These are phyloP conservation scores for Effrenium voratum DNA, from an alignment of 73 alveolate genomes.

Conservation along the genomic window DNA sequence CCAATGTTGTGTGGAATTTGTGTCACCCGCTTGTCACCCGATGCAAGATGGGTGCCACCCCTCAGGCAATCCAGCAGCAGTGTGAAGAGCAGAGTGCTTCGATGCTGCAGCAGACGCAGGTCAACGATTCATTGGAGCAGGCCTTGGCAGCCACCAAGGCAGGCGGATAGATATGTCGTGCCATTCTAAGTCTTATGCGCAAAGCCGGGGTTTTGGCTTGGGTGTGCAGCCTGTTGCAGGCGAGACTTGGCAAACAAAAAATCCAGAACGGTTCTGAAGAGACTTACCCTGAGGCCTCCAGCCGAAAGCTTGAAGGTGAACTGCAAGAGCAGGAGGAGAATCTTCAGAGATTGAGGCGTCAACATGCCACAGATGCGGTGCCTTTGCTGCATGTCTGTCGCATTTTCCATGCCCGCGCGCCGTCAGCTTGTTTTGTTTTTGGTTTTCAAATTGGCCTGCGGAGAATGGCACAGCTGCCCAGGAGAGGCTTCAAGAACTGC, in stretches of 20 bases:
- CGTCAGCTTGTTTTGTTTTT: neutral
- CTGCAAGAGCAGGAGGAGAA: neutral
- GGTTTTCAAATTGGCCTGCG: neutral
- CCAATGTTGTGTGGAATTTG: too few relatives aligned
- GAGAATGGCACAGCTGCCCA: neutral
- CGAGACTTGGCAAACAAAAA: too few relatives aligned
- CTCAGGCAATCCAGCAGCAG: slow-evolving; percentile 37
- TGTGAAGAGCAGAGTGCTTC: slow-evolving; percentile 62
- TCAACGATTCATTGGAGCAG: slow-evolving; percentile 52
- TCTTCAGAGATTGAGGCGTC: neutral
- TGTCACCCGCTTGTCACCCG: too few relatives aligned
- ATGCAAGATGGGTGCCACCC: too few relatives aligned
- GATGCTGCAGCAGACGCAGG: slow-evolving; percentile 38
- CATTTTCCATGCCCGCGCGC: neutral
- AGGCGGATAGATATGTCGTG: neutral
- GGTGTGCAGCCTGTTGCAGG: too few relatives aligned
- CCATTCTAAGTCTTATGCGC: neutral
- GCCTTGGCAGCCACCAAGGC: slow-evolving; percentile 31
- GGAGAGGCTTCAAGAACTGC: slow-evolving; percentile 49
- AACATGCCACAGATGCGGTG: slow-evolving; percentile 26
- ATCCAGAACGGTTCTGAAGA: too few relatives aligned
- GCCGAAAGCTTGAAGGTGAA: neutral
- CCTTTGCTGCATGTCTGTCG: neutral
- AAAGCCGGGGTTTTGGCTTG: too few relatives aligned
- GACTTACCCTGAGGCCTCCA: neutral